phyloP scores from a whole-genome alignment of 2,329 filamentous ascomycete species.

The Tolypocladium amazonense region DNA sequence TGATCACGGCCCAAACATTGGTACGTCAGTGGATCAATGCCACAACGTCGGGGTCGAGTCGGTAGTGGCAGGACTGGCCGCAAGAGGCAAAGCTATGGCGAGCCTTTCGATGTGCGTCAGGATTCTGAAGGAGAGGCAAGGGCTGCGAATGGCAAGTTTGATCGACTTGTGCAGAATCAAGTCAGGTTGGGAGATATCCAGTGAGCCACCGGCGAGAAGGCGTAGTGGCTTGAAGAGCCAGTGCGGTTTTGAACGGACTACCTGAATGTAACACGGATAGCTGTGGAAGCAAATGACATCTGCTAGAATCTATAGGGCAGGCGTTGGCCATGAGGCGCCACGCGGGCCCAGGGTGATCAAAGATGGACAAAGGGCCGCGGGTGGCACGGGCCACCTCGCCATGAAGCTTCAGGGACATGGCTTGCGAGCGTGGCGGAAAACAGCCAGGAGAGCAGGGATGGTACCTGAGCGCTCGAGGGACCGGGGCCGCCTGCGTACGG shows the following conservation, averaged over 20 bases:
- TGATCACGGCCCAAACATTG: neutral
- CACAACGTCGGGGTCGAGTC: neutral
- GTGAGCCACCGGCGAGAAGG: neutral
- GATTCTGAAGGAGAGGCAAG: neutral
- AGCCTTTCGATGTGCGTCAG: neutral
- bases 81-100: neutral
- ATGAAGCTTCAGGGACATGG: neutral
- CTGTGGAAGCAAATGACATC: neutral
- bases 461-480: neutral
- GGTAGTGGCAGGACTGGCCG: neutral
- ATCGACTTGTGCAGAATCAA: neutral
- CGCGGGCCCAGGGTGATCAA: neutral
- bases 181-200: neutral
- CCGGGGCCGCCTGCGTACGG: no score
- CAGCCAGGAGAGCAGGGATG: neutral
- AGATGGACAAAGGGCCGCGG: neutral
- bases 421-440: neutral
- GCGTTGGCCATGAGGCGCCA: neutral
- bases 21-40: neutral
- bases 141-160: neutral
- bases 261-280: neutral
- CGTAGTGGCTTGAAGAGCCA: neutral
- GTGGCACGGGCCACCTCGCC: neutral
- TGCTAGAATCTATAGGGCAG: neutral
- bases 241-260: neutral